Conservation (phyloP, 495 filamentous ascomycete species). For the Aspergillus bridgeri region DNA sequence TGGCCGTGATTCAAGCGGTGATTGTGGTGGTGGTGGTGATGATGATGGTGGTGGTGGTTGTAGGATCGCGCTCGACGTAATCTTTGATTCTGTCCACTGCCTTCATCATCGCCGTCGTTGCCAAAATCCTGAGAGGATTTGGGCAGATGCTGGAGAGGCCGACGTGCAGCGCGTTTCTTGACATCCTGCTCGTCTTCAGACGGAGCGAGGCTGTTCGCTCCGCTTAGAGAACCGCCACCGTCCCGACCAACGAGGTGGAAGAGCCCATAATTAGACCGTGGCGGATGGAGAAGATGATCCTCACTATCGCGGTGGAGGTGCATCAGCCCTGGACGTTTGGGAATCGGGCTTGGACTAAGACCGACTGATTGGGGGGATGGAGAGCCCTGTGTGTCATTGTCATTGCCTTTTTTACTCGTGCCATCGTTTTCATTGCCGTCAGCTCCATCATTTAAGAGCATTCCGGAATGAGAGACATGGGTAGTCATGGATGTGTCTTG, state of each 20-base stretch:
- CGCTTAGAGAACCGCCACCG: constrained; percentile 43
- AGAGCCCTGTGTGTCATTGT: not conserved
- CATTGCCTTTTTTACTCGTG: not conserved
- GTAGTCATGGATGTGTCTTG: not conserved
- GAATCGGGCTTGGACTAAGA: constrained; percentile 8
- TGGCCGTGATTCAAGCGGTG: constrained; percentile 8
- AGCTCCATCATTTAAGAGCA: not conserved
- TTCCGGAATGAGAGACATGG: not conserved
- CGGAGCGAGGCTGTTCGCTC: constrained; percentile 37
- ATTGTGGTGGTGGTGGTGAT: constrained; percentile 10
- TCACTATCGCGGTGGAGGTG: constrained; percentile 32
- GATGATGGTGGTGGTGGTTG: constrained; percentile 25
- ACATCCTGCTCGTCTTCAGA: constrained; percentile 40
- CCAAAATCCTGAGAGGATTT: constrained; percentile 36
- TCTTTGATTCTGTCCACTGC: constrained; percentile 35
- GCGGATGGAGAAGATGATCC: constrained; percentile 34
- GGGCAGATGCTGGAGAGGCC: constrained; percentile 12
- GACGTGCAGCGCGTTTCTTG: constrained; percentile 10
- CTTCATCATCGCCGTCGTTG: constrained; percentile 51
- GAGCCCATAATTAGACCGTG: constrained; percentile 30
- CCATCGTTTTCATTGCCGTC: constrained; percentile 1
- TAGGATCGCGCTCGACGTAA: constrained; percentile 24
- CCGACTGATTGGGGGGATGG: not conserved
- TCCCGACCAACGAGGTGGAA: constrained; percentile 42
- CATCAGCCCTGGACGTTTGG: constrained; percentile 17